A percentile compares a stretch with the other conserved stretches of the same genome.
These are phyloP conservation scores for Ceratocystis destructans DNA, from an alignment of 2,329 filamentous ascomycete species.

Conservation along the genomic window DNA sequence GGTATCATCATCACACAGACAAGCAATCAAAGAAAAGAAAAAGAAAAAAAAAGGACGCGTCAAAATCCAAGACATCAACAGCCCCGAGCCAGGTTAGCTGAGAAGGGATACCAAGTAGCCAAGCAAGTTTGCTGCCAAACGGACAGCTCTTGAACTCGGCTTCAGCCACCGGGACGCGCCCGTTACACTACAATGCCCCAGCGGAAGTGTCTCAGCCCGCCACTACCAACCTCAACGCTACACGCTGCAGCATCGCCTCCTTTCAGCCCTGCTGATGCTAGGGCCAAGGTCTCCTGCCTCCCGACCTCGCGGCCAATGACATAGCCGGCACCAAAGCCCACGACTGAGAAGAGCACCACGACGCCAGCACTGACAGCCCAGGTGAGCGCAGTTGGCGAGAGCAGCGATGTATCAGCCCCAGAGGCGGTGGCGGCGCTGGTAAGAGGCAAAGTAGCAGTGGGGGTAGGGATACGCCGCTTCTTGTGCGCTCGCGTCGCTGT, in stretches of 20 bases:
- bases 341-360: slow-evolving; percentile 52
- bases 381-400: slow-evolving; percentile 47
- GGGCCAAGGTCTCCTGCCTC: slow-evolving; percentile 41
- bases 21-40: slow-evolving; percentile 2
- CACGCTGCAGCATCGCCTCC: slow-evolving; percentile 28
- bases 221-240: slow-evolving; percentile 40
- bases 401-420: slow-evolving; percentile 29
- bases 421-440: slow-evolving; percentile 21
- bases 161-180: not conserved
- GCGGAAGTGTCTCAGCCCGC: slow-evolving; percentile 39
- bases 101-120: not conserved
- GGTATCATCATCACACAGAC: slow-evolving; percentile 13
- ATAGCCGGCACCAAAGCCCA: slow-evolving; percentile 56
- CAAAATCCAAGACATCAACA: too few species aligned
- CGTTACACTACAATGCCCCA: slow-evolving; percentile 36
- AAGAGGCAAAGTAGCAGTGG: not conserved
- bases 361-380: slow-evolving; percentile 55
- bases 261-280: slow-evolving; percentile 32
- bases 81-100: not conserved
- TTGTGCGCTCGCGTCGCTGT: slow-evolving; percentile 28
- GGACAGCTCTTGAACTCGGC: too few species aligned
- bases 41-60: not conserved
- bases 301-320: slow-evolving; percentile 55
- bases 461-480: slow-evolving; percentile 39
- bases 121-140: not conserved